A percentile compares a stretch with the other conserved stretches of the same genome.
Conservation (phyloP, 306 rosid species). For the Malus fusca region DNA sequence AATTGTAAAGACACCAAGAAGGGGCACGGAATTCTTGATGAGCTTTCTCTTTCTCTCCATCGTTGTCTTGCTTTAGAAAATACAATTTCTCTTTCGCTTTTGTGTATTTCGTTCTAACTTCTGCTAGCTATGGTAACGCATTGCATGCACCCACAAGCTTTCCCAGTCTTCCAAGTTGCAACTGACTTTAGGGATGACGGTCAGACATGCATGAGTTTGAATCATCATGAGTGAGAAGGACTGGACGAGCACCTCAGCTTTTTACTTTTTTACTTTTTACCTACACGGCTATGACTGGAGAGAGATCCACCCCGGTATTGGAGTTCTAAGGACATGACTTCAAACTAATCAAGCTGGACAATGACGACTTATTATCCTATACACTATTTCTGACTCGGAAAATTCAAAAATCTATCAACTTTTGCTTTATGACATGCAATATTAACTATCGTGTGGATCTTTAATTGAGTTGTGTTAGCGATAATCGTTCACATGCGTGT, state of each 20-base stretch:
- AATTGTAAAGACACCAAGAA: accelerated
- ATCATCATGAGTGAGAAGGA: neutral
- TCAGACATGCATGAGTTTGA: neutral
- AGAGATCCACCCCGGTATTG: neutral
- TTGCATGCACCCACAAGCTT: neutral
- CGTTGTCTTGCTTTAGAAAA: neutral
- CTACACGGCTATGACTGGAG: neutral
- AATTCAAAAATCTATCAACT: neutral
- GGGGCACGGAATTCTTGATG: neutral
- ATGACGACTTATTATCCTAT: neutral
- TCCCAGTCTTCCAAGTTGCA: neutral
- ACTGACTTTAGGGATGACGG: neutral
- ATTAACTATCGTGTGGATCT: neutral
- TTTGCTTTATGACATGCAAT: neutral
- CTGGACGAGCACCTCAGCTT: neutral
- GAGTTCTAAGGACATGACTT: neutral
- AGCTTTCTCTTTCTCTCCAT: neutral
- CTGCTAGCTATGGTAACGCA: neutral
- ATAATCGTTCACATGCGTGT: too few relatives aligned
- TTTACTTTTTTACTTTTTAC: neutral
- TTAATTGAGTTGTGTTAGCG: too few relatives aligned
- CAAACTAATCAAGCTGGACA: neutral
- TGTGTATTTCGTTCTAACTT: neutral
- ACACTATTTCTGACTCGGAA: neutral
- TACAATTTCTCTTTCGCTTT: neutral